Evolutionary conservation across 2,329 filamentous ascomycete species (phyloP).

Genomic region (Metarhizium humberi): DNA sequence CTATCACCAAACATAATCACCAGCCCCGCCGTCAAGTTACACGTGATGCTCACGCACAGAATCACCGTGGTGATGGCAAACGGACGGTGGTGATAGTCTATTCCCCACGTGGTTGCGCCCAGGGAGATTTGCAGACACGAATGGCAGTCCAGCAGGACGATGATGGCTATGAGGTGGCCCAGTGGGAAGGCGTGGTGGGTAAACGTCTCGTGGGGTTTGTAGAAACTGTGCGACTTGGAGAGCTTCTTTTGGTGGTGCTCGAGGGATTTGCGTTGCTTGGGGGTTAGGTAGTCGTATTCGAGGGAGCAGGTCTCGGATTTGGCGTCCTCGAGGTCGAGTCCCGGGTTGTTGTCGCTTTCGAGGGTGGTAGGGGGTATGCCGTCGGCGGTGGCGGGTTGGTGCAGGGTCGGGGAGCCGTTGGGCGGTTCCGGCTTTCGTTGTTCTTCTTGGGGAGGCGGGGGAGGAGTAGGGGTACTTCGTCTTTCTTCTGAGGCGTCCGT

Average conservation of each 20-base stretch:
- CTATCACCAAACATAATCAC: slow-evolving; percentile 70
- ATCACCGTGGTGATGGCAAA: slow-evolving; percentile 72
- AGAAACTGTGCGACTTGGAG: slow-evolving; percentile 76
- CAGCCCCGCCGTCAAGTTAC: slow-evolving; percentile 68
- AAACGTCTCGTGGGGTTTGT: slow-evolving; percentile 77
- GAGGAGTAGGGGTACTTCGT: background rate
- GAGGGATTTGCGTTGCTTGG: slow-evolving; percentile 57
- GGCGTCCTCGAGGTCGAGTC: slow-evolving; percentile 30
- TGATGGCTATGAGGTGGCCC: slow-evolving; percentile 62
- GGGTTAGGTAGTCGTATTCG: slow-evolving; percentile 53
- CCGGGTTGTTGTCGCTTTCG: slow-evolving; percentile 14
- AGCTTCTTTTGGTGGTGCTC: slow-evolving; percentile 74
- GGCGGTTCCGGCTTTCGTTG: background rate
- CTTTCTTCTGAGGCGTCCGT: background rate
- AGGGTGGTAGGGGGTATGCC: background rate
- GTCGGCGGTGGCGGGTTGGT: background rate
- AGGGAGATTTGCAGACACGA: slow-evolving; percentile 73
- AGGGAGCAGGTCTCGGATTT: slow-evolving; percentile 27
- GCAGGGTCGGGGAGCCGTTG: background rate
- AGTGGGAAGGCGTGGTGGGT: slow-evolving; percentile 76
- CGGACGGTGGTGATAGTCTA: slow-evolving; percentile 59
- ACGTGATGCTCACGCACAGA: slow-evolving; percentile 67
- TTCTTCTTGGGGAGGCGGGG: background rate
- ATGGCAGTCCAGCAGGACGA: slow-evolving; percentile 72
- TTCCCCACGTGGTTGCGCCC: slow-evolving; percentile 70